Percentiles rank a stretch among this genome's conserved stretches.
phyloP scores from a whole-genome alignment of 2,329 filamentous ascomycete species.

The Trichoderma lentiforme region DNA sequence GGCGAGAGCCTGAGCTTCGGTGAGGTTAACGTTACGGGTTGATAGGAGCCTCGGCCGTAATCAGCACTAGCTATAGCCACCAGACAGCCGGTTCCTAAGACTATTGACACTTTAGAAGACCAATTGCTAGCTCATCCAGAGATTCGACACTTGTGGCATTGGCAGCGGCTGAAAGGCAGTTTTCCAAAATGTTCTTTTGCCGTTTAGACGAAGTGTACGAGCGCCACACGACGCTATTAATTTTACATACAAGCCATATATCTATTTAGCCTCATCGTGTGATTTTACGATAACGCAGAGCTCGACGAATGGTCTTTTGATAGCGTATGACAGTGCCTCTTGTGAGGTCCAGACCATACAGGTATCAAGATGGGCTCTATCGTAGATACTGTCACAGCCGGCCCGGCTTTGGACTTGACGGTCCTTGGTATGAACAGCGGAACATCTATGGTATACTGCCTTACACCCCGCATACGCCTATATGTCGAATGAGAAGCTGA shows the following conservation, averaged over 20 bases:
- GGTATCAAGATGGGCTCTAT: constrained; percentile 4
- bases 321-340: background rate
- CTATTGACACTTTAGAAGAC: background rate
- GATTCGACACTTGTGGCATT: background rate
- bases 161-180: constrained; percentile 8
- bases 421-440: constrained; percentile 20
- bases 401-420: constrained; percentile 9
- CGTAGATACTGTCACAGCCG: background rate
- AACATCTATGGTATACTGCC: constrained; percentile 15
- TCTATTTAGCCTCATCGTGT: constrained; percentile 3
- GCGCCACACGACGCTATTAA: background rate
- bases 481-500: background rate
- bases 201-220: background rate
- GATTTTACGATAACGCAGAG: background rate
- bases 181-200: background rate
- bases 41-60: background rate
- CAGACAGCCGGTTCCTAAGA: background rate
- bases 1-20: background rate
- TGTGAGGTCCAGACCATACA: background rate
- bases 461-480: too few relatives aligned
- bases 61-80: background rate
- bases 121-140: background rate
- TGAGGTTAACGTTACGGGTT: background rate
- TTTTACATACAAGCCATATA: background rate
- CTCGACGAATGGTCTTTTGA: background rate